Evolutionary conservation across 1,284 basidiomycete genomes (phyloP).

Genomic region (Stygiomarasmius scandens): DNA sequence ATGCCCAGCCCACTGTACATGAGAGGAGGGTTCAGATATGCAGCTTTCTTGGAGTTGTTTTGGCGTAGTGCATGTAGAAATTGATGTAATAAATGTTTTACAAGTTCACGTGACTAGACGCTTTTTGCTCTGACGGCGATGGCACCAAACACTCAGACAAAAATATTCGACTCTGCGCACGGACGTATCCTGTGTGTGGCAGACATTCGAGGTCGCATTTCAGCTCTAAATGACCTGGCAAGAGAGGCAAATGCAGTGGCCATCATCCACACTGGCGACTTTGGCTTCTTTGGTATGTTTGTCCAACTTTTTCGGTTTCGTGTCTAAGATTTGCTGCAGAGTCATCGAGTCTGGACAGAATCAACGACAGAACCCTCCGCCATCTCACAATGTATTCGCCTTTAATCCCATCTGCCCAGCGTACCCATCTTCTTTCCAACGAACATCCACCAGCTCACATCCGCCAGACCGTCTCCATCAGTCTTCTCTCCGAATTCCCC

Average conservation of each 20-base stretch:
- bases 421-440: slow-evolving; percentile 75
- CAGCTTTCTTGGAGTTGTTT: no score
- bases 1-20: no score
- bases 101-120: no score
- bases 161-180: slow-evolving; percentile 71
- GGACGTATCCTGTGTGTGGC: slow-evolving; percentile 95
- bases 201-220: slow-evolving; percentile 87
- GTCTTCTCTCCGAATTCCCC: slow-evolving; percentile 91
- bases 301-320: slow-evolving; percentile 10
- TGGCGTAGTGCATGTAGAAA: no score
- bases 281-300: slow-evolving; percentile 90
- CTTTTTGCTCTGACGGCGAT: background rate
- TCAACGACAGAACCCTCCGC: slow-evolving; percentile 93
- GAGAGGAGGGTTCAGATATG: no score
- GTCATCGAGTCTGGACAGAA: slow-evolving; percentile 79
- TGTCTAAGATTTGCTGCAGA: slow-evolving; percentile 48
- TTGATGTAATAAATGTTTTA: no score
- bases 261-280: slow-evolving; percentile 98
- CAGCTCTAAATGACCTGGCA: slow-evolving; percentile 89
- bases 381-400: slow-evolving; percentile 98
- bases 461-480: slow-evolving; percentile 68
- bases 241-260: slow-evolving; percentile 88
- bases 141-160: slow-evolving; percentile 39
- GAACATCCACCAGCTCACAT: slow-evolving; percentile 66
- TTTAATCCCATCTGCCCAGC: slow-evolving; percentile 84